Evolutionary conservation across 2,329 filamentous ascomycete genomes (phyloP), one percentile per base, ranked within the genome.

Genomic region (Sporothrix humicola): DNA sequence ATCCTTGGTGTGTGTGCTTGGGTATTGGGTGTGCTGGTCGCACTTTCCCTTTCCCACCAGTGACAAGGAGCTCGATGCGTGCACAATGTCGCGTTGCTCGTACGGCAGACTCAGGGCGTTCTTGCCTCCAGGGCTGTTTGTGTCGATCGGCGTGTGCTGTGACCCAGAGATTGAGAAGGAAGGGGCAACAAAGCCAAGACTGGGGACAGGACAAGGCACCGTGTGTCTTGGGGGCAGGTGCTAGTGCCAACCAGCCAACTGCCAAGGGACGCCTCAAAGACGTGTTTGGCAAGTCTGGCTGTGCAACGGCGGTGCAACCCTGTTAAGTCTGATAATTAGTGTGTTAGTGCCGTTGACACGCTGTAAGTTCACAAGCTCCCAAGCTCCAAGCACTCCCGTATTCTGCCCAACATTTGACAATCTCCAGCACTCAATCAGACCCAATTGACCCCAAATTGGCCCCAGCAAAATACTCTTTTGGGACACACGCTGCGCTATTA

Each of bases 101-200:
- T 46, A 20, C 37, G 26, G 26, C 12, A 15, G 58, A 42, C 31
- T 7, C 31, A 37, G 31, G 31, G 31, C 31, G 31, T 37, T 37
- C 31, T 37, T 37, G 31, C 31, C 7, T 26, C 23, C 23, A 26
- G 23, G 31, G 31, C 31, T 37, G 31, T 37, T 37, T 37, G 31
- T 37, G 31, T 37, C 7, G 4, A 37, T 37, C 31, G 31, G 31
- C 31, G 31, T 37, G 31, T 37, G 5, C 61, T 46, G n/a, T n/a
- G 58, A 42, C 37, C 61, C 37, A 20, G 31, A 15, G 37, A 23
- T 17, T 7, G 48, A 56, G 52, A 56, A 56, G 20, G 68, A 70
- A 70, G 68, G 68, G 68, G 50, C 68, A 46, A 70, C 50, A 58
- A 66, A 46, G 42, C 61, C 42, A 66, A 66, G 61, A n/a, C 61